Evolutionary conservation across 495 filamentous ascomycete genomes (phyloP), one percentile per base, ranked within the genome.

Genomic region (Hypoxylon perforatum): DNA sequence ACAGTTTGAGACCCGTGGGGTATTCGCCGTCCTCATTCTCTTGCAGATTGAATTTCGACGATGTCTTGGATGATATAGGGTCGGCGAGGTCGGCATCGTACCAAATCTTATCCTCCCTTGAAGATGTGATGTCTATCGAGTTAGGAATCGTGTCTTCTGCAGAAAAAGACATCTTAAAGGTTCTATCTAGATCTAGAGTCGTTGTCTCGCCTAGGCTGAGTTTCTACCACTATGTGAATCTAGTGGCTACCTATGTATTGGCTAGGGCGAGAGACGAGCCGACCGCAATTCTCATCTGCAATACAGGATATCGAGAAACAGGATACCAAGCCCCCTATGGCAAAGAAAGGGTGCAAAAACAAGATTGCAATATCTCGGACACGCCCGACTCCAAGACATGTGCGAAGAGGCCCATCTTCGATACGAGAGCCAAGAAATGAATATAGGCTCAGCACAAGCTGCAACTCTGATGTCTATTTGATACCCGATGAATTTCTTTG

Each of bases 1-100:
- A 50, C 6, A 86, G 77, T 52, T 75, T 80, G 46, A 75, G 38
- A 23, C 82, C 83, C 18, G 74, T 70, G 4, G 84, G 84, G 69
- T 85, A 85, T 42, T 68, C 55, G 33, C 64, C 60, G 47, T 66
- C 57, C 17, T 73, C 63, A 10, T 69, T 65, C 39, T 72, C 61
- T 18, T 56, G 47, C 33, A 41, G 30, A 14, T n/a, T 50, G 17
- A 23, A n/a, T 4, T 45, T 56, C 12, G 67, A 65, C 7, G 44
- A 35, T 10, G 50, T 11, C 11, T 51, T 48, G 2, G 55, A 59
- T 7, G 7, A 28, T 2, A 47, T 14, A 4, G 57, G 49, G 18
- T 9, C 6, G 39, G 19, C 49, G 7, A 54, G 52, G 15, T 61
- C 61, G 47, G 53, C 46, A 23, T 61, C 61, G 38, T 65, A 69